phyloP scores from a whole-genome alignment of 495 filamentous ascomycete genomes.

The Filosporella fistucella region DNA sequence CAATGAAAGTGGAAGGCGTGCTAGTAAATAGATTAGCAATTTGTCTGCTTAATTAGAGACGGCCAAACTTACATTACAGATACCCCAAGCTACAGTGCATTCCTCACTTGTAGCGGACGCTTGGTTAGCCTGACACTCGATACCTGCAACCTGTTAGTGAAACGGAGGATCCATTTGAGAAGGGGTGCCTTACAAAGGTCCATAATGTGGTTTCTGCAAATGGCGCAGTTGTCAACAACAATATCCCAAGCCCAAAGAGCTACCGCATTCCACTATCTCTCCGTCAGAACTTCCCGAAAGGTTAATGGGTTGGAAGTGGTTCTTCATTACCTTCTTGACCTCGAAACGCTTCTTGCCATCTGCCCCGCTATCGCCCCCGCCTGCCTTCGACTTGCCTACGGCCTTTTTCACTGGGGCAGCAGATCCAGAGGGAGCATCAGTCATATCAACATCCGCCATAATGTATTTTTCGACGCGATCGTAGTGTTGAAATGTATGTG shows the following conservation, averaged over 20 bases:
- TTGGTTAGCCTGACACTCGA: constrained; percentile 99
- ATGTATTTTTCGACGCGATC: constrained; percentile 19
- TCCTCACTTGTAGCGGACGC: constrained; percentile 95
- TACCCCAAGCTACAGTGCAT: constrained; percentile 98
- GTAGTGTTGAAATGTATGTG: constrained; percentile 6
- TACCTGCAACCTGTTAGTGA: constrained; percentile 53
- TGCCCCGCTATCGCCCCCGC: constrained; percentile 33
- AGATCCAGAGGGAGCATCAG: constrained; percentile 64
- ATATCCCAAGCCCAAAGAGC: constrained; percentile 99
- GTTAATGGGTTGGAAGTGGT: too few species aligned
- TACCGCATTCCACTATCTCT: constrained; percentile 98
- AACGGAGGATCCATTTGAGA: not conserved
- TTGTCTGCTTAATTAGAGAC: constrained; percentile 1
- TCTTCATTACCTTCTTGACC: constrained; percentile 81
- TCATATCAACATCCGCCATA: constrained; percentile 98
- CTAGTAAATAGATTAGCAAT: constrained; percentile 39
- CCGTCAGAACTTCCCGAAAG: too few species aligned
- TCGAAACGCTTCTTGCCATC: constrained; percentile 93
- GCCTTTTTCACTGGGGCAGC: constrained; percentile 53
- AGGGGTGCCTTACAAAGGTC: constrained; percentile 79
- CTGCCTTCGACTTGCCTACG: constrained; percentile 48
- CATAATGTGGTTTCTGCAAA: constrained; percentile 99
- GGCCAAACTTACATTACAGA: constrained; percentile 78
- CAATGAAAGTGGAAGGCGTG: constrained; percentile 99
- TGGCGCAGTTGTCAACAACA: constrained; percentile 98